These are phyloP conservation scores for Pseudocercospora crystallina DNA, from an alignment of 2,329 filamentous ascomycete species.

Conservation along the genomic window DNA sequence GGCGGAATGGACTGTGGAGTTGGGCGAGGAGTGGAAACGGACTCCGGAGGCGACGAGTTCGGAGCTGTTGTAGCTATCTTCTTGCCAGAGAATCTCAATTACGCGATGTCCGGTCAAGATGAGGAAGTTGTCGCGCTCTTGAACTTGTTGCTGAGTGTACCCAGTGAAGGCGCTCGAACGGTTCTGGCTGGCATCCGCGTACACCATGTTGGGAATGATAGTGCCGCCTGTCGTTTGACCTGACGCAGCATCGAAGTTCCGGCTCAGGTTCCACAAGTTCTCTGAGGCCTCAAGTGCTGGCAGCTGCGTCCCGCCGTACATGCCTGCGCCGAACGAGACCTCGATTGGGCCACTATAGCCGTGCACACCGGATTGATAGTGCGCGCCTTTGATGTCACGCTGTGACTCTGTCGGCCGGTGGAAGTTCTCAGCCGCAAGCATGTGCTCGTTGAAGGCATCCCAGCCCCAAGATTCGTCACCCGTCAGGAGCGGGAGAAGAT, in stretches of 20 bases:
- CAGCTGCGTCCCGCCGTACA: slow-evolving; percentile 28
- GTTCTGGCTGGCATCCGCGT: slow-evolving; percentile 25
- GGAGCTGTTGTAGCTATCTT: neutral
- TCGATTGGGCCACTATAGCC: slow-evolving; percentile 24
- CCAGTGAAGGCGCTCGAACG: slow-evolving; percentile 30
- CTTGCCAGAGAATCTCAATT: slow-evolving; percentile 24
- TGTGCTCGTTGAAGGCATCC: slow-evolving; percentile 27
- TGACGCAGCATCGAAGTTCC: slow-evolving; percentile 25
- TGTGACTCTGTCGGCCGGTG: slow-evolving; percentile 19
- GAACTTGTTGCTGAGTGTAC: slow-evolving; percentile 24
- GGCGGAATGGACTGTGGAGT: slow-evolving; percentile 18
- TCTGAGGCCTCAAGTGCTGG: slow-evolving; percentile 26
- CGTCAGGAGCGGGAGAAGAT: slow-evolving; percentile 30
- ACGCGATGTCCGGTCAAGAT: slow-evolving; percentile 31
- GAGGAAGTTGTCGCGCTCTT: slow-evolving; percentile 25
- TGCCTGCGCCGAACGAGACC: slow-evolving; percentile 26
- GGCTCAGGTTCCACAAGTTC: slow-evolving; percentile 23
- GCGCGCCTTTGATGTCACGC: slow-evolving; percentile 22
- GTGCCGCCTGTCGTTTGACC: slow-evolving; percentile 26
- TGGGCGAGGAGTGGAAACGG: slow-evolving; percentile 20
- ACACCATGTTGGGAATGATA: slow-evolving; percentile 29
- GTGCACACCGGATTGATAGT: slow-evolving; percentile 17
- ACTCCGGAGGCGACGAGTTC: slow-evolving; percentile 22
- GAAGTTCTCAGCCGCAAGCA: slow-evolving; percentile 29
- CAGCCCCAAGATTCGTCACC: slow-evolving; percentile 30